phyloP scores from a whole-genome alignment of 768 basidiomycete species.

The Boletus rubroflammeus region DNA sequence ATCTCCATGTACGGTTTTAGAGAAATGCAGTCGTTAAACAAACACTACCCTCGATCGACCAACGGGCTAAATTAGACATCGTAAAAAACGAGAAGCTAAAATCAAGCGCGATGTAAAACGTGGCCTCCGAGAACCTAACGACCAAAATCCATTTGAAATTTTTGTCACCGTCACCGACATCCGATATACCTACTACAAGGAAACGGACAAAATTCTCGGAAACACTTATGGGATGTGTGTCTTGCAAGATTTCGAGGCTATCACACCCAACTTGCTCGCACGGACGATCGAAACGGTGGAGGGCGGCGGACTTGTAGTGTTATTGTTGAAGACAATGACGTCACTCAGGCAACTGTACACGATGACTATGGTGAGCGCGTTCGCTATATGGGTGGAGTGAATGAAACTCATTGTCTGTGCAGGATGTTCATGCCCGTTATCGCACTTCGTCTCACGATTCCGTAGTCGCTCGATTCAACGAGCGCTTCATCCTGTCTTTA shows the following conservation, averaged over 20 bases:
- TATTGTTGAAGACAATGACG: slow-evolving; percentile 93
- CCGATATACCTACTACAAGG: slow-evolving; percentile 98
- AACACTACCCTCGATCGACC: neutral
- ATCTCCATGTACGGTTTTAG: neutral
- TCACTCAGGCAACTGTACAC: slow-evolving; percentile 88
- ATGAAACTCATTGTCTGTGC: neutral
- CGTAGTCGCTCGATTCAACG: slow-evolving; percentile 94
- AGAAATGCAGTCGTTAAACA: neutral
- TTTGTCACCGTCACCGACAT: slow-evolving; percentile 99
- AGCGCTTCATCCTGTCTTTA: slow-evolving; percentile 96
- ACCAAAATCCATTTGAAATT: slow-evolving; percentile 96
- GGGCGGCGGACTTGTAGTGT: slow-evolving; percentile 85
- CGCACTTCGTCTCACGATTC: slow-evolving; percentile 87
- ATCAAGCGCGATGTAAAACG: slow-evolving; percentile 95
- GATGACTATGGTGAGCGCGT: slow-evolving; percentile 68
- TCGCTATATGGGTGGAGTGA: neutral
- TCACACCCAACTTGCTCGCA: slow-evolving; percentile 95
- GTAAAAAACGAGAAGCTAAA: slow-evolving; percentile 95
- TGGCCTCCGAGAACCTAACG: slow-evolving; percentile 89
- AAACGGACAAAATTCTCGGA: slow-evolving; percentile 93
- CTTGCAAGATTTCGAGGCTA: slow-evolving; percentile 96
- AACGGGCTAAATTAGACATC: slow-evolving; percentile 53
- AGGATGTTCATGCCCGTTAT: slow-evolving; percentile 97
- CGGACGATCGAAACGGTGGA: slow-evolving; percentile 98
- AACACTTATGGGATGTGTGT: slow-evolving; percentile 98